These are phyloP conservation scores for Coleophoma cylindrospora DNA, from an alignment of 2,329 filamentous ascomycete species.

Conservation along the genomic window DNA sequence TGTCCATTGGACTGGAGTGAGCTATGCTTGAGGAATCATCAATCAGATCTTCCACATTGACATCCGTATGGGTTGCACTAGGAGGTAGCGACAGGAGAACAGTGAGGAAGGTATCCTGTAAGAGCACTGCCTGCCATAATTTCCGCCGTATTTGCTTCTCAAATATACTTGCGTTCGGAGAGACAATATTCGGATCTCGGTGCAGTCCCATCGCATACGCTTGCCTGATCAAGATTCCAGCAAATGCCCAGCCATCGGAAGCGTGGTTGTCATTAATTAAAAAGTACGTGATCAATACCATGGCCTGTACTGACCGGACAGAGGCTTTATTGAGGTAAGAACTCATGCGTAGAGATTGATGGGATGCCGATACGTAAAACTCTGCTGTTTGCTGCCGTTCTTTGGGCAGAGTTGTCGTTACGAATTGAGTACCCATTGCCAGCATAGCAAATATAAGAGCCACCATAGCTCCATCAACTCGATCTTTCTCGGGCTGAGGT, in stretches of 20 bases:
- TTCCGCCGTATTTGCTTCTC: constrained; percentile 78
- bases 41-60: constrained; percentile 66
- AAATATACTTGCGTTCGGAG: constrained; percentile 59
- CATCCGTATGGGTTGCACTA: constrained; percentile 74
- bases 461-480: constrained; percentile 63
- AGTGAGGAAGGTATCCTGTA: constrained; percentile 78
- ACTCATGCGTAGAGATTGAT: constrained; percentile 70
- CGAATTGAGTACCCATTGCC: constrained; percentile 74
- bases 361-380: constrained; percentile 75
- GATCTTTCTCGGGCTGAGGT: constrained; percentile 48
- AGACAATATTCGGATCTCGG: constrained; percentile 70
- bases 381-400: constrained; percentile 73
- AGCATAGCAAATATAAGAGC: constrained; percentile 74
- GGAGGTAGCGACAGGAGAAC: constrained; percentile 74
- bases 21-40: constrained; percentile 57
- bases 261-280: constrained; percentile 83
- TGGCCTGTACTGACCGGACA: constrained; percentile 68
- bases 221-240: constrained; percentile 70
- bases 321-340: constrained; percentile 74
- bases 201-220: constrained; percentile 79
- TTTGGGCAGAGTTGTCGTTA: constrained; percentile 47
- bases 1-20: constrained; percentile 58
- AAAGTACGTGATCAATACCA: constrained; percentile 80
- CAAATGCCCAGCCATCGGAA: constrained; percentile 78
- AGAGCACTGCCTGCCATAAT: constrained; percentile 75